phyloP scores from a whole-genome alignment of 768 basidiomycete genomes.

The Podaxis rugospora region DNA sequence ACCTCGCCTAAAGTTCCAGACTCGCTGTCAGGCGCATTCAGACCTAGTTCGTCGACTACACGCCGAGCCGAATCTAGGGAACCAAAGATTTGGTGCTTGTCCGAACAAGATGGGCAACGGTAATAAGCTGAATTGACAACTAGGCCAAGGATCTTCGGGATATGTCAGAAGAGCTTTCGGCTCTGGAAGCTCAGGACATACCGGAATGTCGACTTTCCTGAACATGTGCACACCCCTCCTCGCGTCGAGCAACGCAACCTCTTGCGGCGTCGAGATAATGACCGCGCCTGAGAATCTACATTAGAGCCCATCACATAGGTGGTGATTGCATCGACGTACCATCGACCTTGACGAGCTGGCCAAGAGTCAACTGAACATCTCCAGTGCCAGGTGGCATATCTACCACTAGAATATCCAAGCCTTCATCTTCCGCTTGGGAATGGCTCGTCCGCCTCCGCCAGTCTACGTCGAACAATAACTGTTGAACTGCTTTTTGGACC shows the following conservation, averaged over 20 bases:
- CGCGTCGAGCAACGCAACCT: constrained; percentile 88
- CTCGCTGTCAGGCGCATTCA: neutral
- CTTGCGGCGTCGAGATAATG: constrained; percentile 94
- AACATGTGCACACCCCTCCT: constrained; percentile 93
- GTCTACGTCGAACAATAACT: constrained; percentile 93
- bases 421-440: constrained; percentile 33
- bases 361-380: constrained; percentile 89
- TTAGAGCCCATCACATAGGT: neutral
- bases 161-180: neutral
- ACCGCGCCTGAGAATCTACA: constrained; percentile 67
- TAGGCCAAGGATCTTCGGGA: constrained; percentile 71
- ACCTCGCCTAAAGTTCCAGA: constrained; percentile 4
- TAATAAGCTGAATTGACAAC: constrained; percentile 88
- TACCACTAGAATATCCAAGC: constrained; percentile 81
- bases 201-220: constrained; percentile 82
- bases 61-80: constrained; percentile 4
- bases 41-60: neutral
- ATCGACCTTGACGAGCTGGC: constrained; percentile 80
- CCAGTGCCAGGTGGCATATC: constrained; percentile 99
- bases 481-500: constrained; percentile 98
- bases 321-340: constrained; percentile 41
- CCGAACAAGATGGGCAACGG: constrained; percentile 63
- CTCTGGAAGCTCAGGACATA: constrained; percentile 30
- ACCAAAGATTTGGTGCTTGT: constrained; percentile 6
- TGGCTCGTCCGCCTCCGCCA: constrained; percentile 40